Evolutionary conservation across 345 rosid genomes (phyloP).

Genomic region (Theobroma cacao): DNA sequence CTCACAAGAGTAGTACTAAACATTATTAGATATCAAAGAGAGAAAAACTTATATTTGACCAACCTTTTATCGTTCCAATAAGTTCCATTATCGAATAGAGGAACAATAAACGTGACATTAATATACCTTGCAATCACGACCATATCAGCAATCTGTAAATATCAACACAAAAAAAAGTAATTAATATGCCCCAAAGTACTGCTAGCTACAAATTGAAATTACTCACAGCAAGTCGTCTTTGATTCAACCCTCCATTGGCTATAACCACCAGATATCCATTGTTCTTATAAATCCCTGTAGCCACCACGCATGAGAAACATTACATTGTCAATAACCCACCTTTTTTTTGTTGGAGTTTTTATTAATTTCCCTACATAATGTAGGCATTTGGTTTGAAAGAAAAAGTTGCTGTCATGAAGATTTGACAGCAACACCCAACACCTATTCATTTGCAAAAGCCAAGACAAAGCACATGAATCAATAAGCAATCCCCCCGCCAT

Average conservation of each 20-base stretch:
- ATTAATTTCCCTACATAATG: too few relatives aligned
- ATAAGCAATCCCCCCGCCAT: too few relatives aligned
- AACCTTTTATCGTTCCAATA: conserved; percentile 95
- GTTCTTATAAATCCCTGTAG: conserved; percentile 65
- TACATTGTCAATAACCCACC: too few relatives aligned
- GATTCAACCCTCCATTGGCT: conserved; percentile 95
- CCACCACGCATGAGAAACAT: neutral
- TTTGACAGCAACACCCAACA: too few relatives aligned
- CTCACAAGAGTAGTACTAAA: too few relatives aligned
- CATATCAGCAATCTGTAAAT: conserved; percentile 89
- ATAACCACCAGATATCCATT: conserved; percentile 86
- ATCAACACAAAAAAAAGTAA: neutral
- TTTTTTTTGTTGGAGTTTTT: too few relatives aligned
- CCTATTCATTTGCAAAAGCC: too few relatives aligned
- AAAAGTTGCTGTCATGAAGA: too few relatives aligned
- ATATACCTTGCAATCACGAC: conserved; percentile 77
- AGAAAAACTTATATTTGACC: neutral
- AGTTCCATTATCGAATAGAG: conserved; percentile 77
- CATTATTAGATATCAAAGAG: neutral
- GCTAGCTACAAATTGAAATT: neutral
- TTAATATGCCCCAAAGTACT: too few relatives aligned
- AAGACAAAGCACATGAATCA: too few relatives aligned
- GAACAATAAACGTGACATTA: conserved; percentile 83
- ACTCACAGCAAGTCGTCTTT: conserved; percentile 74
- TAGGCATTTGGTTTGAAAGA: too few relatives aligned